Conservation (phyloP, 306 rosid genomes). For the Luffa acutangula region DNA sequence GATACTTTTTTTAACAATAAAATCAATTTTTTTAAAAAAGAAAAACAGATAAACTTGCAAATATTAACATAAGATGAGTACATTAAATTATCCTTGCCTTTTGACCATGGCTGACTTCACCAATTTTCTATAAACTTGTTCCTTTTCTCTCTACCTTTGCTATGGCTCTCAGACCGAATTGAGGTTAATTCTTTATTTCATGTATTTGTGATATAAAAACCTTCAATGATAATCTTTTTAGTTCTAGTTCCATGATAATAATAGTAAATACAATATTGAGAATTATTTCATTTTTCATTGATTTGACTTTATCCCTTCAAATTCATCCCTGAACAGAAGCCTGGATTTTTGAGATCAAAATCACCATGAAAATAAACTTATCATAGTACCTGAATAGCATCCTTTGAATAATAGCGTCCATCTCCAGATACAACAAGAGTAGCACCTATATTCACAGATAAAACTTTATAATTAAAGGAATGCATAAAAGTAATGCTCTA, state of each 20-base stretch:
- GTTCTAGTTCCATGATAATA: background rate
- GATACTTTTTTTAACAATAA: too few species aligned
- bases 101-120: background rate
- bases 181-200: background rate
- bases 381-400: conserved; percentile 71
- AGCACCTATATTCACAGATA: conserved; percentile 45
- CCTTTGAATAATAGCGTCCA: conserved; percentile 94
- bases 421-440: conserved; percentile 96
- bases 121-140: background rate
- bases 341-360: background rate
- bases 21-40: too few species aligned
- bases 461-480: background rate
- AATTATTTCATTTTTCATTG: background rate
- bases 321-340: background rate
- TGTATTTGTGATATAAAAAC: background rate
- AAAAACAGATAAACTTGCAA: too few species aligned
- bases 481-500: background rate
- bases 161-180: background rate
- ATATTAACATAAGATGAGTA: too few species aligned
- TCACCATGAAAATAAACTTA: background rate
- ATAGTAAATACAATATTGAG: background rate
- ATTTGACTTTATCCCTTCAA: background rate
- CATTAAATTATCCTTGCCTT: too few species aligned
- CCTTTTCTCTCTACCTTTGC: background rate
- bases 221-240: background rate